Evolutionary conservation across 23 red algal genomes (phyloP).

Genomic region (Gracilariopsis chorda): DNA sequence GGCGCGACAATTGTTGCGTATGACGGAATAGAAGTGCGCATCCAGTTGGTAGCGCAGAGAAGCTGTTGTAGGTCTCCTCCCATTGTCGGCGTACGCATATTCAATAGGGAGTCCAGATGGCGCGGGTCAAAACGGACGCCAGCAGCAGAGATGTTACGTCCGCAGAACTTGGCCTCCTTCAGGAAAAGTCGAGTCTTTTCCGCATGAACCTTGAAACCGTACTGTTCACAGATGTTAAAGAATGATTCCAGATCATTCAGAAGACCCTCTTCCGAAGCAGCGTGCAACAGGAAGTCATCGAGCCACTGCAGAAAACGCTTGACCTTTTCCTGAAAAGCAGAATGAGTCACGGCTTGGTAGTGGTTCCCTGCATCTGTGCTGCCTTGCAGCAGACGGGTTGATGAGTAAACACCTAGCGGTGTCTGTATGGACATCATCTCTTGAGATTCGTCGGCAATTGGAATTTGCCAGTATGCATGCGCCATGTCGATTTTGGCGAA

Average conservation of each 20-base stretch:
- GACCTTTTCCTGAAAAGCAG: too few species aligned
- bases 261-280: background rate
- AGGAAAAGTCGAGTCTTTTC: background rate
- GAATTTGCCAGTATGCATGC: conserved; percentile 8
- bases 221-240: background rate
- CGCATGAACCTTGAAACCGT: background rate
- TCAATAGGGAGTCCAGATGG: background rate
- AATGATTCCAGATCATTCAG: background rate
- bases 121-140: background rate
- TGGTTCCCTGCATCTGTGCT: background rate
- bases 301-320: too few species aligned
- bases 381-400: background rate
- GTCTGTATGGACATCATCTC: conserved; percentile 12
- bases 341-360: background rate
- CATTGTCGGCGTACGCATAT: background rate
- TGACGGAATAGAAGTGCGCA: background rate
- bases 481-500: too few species aligned
- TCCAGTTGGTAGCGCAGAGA: conserved; percentile 3
- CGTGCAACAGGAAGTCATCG: background rate
- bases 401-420: too few species aligned
- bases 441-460: background rate
- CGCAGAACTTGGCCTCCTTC: background rate
- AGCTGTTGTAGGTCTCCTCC: background rate
- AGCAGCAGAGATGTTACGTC: background rate
- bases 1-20: background rate